Base-by-base conservation (phyloP, 1,139 yeast genomes). In the Yamadazyma sp. region DNA sequence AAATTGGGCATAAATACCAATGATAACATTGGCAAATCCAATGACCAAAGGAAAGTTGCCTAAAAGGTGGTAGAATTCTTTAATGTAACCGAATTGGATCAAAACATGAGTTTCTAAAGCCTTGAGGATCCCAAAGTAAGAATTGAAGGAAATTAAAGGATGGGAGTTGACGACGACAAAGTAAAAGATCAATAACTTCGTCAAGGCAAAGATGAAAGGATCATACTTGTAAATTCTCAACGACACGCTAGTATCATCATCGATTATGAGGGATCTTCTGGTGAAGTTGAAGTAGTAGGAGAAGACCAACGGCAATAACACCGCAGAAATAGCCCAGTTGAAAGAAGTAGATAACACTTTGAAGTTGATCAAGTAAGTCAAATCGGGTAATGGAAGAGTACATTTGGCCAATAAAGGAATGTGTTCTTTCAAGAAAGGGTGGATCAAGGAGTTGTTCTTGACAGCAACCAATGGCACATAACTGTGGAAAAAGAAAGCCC, bases 221-320 rank as follows among this genome's bases (percentile, higher is more conserved):
- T 81, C 87, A 56, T 61, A 71, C 40, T 58, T 61, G 60, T 68
- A 69, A 42, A 65, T 61, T 53, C 73, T 64, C 12, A 61, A 59
- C 30, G 62, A 55, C 29, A 66, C 48, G 26, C 56, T 58, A 33
- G 59, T 62, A 39, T 73, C 75, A 48, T 73, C 68, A 45, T 64
- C 71, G 44, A 64, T 57, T 28, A 61, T 59, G 44, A 70, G 61
- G 42, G 71, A 59, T 62, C 75, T 64, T 51, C 73, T 67, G 42
- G 80, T 64, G 58, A 78, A 78, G 58, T 78, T 78, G 51, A 78
- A 54, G 59, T 73, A 78, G 60, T 73, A 77, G 23, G 81, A 71
- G 22, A 62, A 49, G 28, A 68, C 38, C 49, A 70, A 56, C 20
- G 87, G 87, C 29, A 72, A 36, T 10, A 58, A 44, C 36, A 74